Percentiles rank a stretch among this genome's conserved stretches.
Evolutionary conservation across 2,329 filamentous ascomycete species (phyloP).

Genomic region (Aspergillus nomiae): DNA sequence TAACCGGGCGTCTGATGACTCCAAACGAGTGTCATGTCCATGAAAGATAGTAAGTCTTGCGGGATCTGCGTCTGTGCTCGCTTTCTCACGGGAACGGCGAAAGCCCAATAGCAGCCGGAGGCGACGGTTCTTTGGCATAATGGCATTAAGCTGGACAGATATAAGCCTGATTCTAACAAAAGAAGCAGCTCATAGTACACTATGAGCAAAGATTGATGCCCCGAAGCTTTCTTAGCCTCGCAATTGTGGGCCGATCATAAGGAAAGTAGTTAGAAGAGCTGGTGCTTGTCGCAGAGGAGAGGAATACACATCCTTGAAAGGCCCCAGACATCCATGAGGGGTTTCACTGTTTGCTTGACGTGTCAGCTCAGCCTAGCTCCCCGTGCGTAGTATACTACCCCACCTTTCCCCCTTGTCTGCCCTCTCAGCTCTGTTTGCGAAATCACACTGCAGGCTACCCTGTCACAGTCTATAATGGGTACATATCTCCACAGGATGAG

Average conservation of each 20-base stretch:
- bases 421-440: neutral
- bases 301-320: neutral
- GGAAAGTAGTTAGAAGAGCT: neutral
- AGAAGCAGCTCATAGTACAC: neutral
- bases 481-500: neutral
- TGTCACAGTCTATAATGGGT: neutral
- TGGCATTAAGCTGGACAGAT: neutral
- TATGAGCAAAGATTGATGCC: neutral
- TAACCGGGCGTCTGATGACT: neutral
- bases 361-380: neutral
- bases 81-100: too few species aligned
- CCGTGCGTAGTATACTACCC: neutral
- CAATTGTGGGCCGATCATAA: neutral
- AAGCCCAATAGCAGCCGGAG: neutral
- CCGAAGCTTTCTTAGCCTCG: neutral
- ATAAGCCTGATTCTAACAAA: neutral
- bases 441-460: neutral
- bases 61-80: too few species aligned
- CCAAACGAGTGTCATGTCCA: neutral
- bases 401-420: neutral
- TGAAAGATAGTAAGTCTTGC: neutral
- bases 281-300: neutral
- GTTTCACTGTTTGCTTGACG: neutral
- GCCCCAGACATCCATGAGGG: neutral
- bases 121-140: neutral